Evolutionary conservation across 2,329 filamentous ascomycete genomes (phyloP), one percentile per base, ranked within the genome.

Genomic region (Escovopsis weberi): DNA sequence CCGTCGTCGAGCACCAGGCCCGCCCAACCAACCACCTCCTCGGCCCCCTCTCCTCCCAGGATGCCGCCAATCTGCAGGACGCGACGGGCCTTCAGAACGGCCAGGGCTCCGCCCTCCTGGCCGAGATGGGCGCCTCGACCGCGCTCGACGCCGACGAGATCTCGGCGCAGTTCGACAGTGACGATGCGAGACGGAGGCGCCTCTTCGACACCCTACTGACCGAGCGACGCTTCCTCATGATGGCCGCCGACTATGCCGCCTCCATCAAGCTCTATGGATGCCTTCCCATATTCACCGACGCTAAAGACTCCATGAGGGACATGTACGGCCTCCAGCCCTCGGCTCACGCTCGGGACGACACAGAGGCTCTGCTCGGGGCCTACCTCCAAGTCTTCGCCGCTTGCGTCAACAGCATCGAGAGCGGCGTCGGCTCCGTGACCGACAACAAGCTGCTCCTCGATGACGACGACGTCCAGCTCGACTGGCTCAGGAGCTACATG

Each of bases 1-100:
- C 80, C 3, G 67, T 93, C 6, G 64, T 91, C 38, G 91, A 96
- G 69, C 84, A 82, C 69, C 89, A 96, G 62, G 75, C 74, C 49
- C 77, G 86, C 33, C 68, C 86, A n/a, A 70, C 76, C n/a, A 70
- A 71, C 38, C 80, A 87, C 52, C 72, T 95, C 2, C 68, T 78
- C 36, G 74, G 74, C 12, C 76, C 78, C 1, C 75, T 89, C 44
- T 86, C 85, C 1, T 78, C 80, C 38, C 85, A 91, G 51, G 85
- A 93, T 66, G 69, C 78, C 12, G 72, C 79, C 43, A 87, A 85
- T 53, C 64, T 93, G 38, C 79, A 83, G 53, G 82, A 83, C 53
- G 82, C 82, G 12, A 75, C 81, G 11, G 82, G 81, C 18, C 69
- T 77, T 26, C 74, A 73, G 45, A 80, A 76, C 57, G 60, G 68